phyloP scores from a whole-genome alignment of 768 basidiomycete species.

The Russula sp. region DNA sequence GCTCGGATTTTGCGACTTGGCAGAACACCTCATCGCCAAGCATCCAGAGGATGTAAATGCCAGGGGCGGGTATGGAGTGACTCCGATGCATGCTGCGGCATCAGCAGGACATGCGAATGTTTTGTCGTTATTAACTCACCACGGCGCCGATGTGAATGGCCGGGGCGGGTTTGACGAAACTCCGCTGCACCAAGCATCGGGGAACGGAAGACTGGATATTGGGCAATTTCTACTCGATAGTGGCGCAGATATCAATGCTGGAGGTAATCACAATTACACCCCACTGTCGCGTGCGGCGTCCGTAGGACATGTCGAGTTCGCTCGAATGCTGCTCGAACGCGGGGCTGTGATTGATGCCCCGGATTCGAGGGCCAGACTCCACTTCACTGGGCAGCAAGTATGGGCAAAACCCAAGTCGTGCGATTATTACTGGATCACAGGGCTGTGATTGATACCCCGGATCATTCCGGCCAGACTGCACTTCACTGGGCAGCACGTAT shows the following conservation, averaged over 20 bases:
- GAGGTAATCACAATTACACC: neutral
- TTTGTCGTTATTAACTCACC: neutral
- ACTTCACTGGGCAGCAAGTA: neutral
- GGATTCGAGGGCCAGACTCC: neutral
- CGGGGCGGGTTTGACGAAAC: neutral
- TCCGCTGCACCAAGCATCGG: neutral
- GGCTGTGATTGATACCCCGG: no score
- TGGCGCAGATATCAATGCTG: neutral
- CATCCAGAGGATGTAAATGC: neutral
- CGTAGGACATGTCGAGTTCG: neutral
- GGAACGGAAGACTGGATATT: neutral
- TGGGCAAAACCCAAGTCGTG: neutral
- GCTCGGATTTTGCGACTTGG: neutral
- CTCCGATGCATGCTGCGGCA: neutral
- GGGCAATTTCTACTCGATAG: neutral
- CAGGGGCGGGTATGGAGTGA: rapidly evolving
- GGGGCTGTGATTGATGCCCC: neutral
- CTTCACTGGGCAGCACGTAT: no score
- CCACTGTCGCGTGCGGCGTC: neutral
- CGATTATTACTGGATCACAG: neutral
- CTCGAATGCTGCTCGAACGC: neutral
- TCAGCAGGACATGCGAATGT: neutral
- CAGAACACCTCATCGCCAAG: neutral
- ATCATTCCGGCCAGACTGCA: no score
- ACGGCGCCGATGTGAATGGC: neutral